Base-by-base conservation (phyloP, 169 alveolate species). In the Plasmodium gonderi region DNA sequence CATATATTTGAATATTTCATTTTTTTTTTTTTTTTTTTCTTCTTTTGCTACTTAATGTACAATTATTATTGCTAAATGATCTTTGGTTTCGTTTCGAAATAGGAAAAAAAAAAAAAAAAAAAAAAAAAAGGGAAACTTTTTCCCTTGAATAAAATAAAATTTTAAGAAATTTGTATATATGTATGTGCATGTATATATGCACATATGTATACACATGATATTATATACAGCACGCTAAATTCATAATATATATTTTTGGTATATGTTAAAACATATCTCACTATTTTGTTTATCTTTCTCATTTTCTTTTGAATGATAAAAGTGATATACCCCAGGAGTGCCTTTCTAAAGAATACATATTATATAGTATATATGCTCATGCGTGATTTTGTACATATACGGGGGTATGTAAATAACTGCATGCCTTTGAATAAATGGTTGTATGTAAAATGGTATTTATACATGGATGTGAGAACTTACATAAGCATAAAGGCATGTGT, bases 51-150 rank as follows among this genome's bases (percentile, higher is more conserved):
- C 23, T 40, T 78, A 78, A 78, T 64, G 60, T 51, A 51, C 75
- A 45, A 31, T 47, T 31, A 20, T 42, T 47, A 8, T 78, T 49
- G 40, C 72, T 78, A 51, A 51, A 78, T n/a, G 87, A 49, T 26
- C 75, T 78, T 78, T 51, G 72, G 72, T 51, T 78, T 78, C 65
- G 14, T 51, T 78, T 78, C 40, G 31, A 14, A 51, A 47, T 29
- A 64, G 11, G 49, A 29, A 51, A 47, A 77, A 76, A 74, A 31
- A 47, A 49, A n/a, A n/a, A n/a, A 14, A 51, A 47, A 31, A 64
- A 9, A 17, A 29, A 51, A 47, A 77, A 76, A 74, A 31, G 23
- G 26, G 40, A 60, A 78, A 33, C 75, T 49, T n/a, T 49, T 60
- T 9, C 2, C 38, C 51, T 47, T 51, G 31, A n/a, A 29, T 14